Percentiles rank a stretch among this genome's conserved stretches.
These are phyloP conservation scores for Eucalyptus tenuipes DNA, from an alignment of 345 rosid species.

Conservation along the genomic window DNA sequence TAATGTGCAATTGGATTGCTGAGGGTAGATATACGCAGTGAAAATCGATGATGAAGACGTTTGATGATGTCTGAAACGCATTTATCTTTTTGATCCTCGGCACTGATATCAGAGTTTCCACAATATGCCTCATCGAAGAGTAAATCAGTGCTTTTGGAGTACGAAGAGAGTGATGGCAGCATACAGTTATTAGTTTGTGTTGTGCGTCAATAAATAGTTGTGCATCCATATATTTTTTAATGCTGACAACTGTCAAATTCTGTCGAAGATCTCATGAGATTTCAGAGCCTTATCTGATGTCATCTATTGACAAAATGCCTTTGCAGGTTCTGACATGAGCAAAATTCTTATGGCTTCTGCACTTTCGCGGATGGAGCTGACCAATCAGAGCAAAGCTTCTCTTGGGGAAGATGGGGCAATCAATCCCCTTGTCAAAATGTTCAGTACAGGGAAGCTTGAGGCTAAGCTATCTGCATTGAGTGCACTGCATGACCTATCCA, in stretches of 20 bases:
- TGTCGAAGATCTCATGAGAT: neutral
- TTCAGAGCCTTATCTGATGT: neutral
- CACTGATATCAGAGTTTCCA: neutral
- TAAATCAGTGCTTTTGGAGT: neutral
- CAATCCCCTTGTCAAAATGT: slow-evolving; percentile 49
- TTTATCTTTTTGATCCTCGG: neutral
- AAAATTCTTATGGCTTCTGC: slow-evolving; percentile 79
- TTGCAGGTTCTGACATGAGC: slow-evolving; percentile 62
- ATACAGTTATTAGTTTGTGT: neutral
- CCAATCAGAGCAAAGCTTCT: slow-evolving; percentile 47
- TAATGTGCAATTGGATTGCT: neutral
- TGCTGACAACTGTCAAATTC: neutral
- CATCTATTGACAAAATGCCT: neutral
- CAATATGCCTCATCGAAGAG: neutral
- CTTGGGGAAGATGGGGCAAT: slow-evolving; percentile 60
- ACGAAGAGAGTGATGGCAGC: neutral
- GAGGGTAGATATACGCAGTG: neutral
- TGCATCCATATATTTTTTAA: neutral
- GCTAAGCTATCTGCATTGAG: slow-evolving; percentile 53
- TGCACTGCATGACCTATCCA: slow-evolving; percentile 47
- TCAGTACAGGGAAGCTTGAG: slow-evolving; percentile 56
- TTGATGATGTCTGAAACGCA: neutral
- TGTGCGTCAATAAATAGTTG: neutral
- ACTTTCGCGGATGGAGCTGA: slow-evolving; percentile 54
- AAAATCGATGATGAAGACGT: neutral